Evolutionary conservation across 2,329 filamentous ascomycete genomes (phyloP), one percentile per base, ranked within the genome.

Genomic region (Neofusicoccum ribis): DNA sequence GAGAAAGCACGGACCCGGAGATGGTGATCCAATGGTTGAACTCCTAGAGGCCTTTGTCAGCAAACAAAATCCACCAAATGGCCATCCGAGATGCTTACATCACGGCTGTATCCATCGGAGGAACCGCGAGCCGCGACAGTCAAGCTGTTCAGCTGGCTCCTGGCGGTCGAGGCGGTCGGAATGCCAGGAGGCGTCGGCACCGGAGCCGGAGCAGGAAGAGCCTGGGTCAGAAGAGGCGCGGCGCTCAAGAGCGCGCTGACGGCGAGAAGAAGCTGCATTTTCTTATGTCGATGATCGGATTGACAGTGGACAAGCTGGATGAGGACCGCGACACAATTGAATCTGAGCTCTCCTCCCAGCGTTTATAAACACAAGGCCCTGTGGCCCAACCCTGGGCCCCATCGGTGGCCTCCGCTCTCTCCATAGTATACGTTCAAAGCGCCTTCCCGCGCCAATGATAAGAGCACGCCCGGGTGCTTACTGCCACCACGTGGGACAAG

Each of bases 1-100:
- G 11, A 14, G 8, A 17, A 51, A 39, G 39, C 15, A 58, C 63
- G n/a, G 34, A 63, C 46, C 50, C 44, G 1, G 52, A 62, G 46
- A 62, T 64, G 27, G 51, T 58, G 36, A 59, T 64, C 51, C 60
- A 59, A 17, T 64, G 61, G 44, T 64, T 58, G 62, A 60, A 65
- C 23, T 65, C 49, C 65, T 51, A 39, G 11, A 36, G 27, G 1
- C 27, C 7, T 52, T 14, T 49, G 17, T 51, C 31, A 60, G 47
- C 36, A 60, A 59, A 36, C 6, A 9, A n/a, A 34, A 43, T 44
- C 23, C 3, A 56, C 20, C 12, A 31, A 67, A 72, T 88, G 84
- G 36, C 86, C 88, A 85, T 90, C 90, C 93, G 77, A 88, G 86
- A 2, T 88, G 88, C 79, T 93, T 61, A 88, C 78, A 70, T 86